Conservation (phyloP, 768 basidiomycete genomes). For the Calocera cornea region DNA sequence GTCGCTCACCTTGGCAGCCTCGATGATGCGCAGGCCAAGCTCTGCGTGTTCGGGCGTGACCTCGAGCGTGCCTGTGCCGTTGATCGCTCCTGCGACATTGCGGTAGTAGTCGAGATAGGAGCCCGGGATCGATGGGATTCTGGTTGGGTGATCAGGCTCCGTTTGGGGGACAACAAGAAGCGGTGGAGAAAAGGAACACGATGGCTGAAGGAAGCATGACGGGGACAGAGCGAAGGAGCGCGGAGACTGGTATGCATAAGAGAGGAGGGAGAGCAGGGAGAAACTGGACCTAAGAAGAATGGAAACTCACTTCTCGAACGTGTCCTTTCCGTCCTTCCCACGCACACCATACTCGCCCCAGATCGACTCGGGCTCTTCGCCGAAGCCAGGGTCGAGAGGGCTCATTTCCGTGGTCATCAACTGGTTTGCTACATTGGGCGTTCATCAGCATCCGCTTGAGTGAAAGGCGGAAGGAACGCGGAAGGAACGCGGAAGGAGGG, state of each 20-base stretch:
- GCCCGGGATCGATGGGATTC: conserved; percentile 3
- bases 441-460: no score
- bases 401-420: background rate
- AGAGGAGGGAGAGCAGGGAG: no score
- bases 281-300: no score
- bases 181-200: no score
- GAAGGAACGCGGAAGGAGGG: no score
- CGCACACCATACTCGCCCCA: conserved; percentile 8
- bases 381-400: conserved; percentile 3
- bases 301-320: conserved; percentile 7
- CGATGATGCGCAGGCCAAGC: background rate
- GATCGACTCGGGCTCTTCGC: conserved; percentile 5
- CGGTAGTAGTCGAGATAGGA: conserved; percentile 9
- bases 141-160: background rate
- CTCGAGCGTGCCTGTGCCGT: background rate
- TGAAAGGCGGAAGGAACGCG: no score
- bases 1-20: background rate
- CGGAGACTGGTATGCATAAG: background rate
- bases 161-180: no score
- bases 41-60: conserved; percentile 9
- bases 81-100: conserved; percentile 8
- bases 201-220: no score
- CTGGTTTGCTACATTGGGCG: background rate
- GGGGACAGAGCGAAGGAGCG: no score
- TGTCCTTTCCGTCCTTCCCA: background rate